Percentiles rank a stretch among this genome's conserved stretches.
Evolutionary conservation across 1,139 yeast species (phyloP).

Genomic region (Candida sojae): DNA sequence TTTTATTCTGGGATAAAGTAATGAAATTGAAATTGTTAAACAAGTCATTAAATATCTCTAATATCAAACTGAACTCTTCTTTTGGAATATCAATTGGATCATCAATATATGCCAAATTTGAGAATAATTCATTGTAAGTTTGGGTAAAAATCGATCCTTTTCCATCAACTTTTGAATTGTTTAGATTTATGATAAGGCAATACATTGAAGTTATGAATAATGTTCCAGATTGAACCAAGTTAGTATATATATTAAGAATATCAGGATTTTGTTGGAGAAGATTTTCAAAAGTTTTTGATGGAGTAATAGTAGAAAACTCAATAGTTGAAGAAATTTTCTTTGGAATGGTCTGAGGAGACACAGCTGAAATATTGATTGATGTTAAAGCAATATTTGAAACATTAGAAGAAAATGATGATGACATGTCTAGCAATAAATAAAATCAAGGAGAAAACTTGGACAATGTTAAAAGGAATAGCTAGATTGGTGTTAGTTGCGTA

Average conservation of each 20-base stretch:
- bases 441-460: background rate
- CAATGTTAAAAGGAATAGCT: background rate
- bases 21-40: slow-evolving; percentile 9
- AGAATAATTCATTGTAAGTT: slow-evolving; percentile 5
- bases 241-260: background rate
- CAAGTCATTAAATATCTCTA: slow-evolving; percentile 9
- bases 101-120: slow-evolving; percentile 6
- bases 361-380: background rate
- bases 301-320: background rate
- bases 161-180: slow-evolving; percentile 6
- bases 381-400: background rate
- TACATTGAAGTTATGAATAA: slow-evolving; percentile 3
- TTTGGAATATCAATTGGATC: background rate
- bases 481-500: background rate
- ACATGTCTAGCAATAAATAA: background rate
- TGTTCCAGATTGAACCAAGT: slow-evolving; percentile 4
- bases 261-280: background rate
- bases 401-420: background rate
- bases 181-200: slow-evolving; percentile 8
- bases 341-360: background rate
- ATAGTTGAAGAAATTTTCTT: background rate
- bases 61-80: slow-evolving; percentile 5
- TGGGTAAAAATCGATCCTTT: slow-evolving; percentile 1
- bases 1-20: slow-evolving; percentile 4
- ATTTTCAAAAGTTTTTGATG: background rate